Base-by-base conservation (phyloP, 495 filamentous ascomycete genomes). In the Penicillium coprophilum region DNA sequence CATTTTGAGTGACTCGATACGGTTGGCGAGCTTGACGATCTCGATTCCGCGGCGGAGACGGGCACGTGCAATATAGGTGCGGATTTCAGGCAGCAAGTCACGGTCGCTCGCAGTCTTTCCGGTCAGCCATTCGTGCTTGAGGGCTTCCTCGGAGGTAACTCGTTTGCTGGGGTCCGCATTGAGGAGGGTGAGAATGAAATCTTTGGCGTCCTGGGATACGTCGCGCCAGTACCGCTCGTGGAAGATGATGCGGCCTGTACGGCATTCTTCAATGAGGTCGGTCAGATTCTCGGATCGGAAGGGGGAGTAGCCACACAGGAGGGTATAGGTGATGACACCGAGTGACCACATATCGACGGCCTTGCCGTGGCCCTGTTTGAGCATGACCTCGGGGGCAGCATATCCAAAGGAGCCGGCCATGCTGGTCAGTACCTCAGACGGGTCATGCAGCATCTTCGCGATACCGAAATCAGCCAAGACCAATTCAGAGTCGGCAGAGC, bases 311-410 rank as follows among this genome's bases (percentile, higher is more conserved):
- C 94, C 94, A 73, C 94, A 99, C 39, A 99, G 89, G n/a, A 99
- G 82, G 15, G 95, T 97, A 76, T 99, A 99, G 28, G 95, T 97
- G 67, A 99, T 97, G 61, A 99, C 93, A 60, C 94, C 94, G 64
- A 99, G 79, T 9, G 93, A 97, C 94, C 94, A 99, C 90, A 99
- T 95, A 67, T 99, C 94, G 28, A 97, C 94, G n/a, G 94, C 89
- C 71, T 97, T 97, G 65, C 95, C 94, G 68, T 99, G 94, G 36
- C 95, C 94, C 61, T 90, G 84, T 78, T 96, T 97, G 46, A 96
- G 79, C 94, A 99, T 99, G 43, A 99, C 92, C 69, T 99, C 94
- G 8, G 94, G 94, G 1, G 94, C 94, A 19, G 94, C 94, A 65
- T 99, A 99, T 39, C 94, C 94, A 70, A 99, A 97, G 3, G 95